A percentile compares a stretch with the other conserved stretches of the same genome.
phyloP scores from a whole-genome alignment of 345 rosid species.

The Pistacia integerrima region DNA sequence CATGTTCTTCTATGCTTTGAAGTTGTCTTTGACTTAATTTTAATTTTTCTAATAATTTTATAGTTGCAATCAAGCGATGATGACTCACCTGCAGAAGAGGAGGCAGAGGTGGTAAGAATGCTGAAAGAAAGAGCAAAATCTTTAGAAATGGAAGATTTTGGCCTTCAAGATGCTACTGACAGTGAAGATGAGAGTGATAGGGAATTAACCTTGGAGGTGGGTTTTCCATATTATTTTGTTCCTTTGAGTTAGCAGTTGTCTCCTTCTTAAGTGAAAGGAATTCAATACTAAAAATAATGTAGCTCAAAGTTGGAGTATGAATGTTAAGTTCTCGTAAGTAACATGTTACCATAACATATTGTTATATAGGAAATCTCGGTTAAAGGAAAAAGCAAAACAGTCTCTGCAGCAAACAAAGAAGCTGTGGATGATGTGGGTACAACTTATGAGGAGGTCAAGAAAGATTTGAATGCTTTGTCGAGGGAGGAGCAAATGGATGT shows the following conservation, averaged over 20 bases:
- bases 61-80: slow-evolving; percentile 81
- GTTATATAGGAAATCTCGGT: slow-evolving; percentile 56
- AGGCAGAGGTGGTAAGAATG: slow-evolving; percentile 57
- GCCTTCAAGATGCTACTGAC: slow-evolving; percentile 57
- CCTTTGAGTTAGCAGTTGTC: slow-evolving; percentile 11
- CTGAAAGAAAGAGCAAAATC: slow-evolving; percentile 45
- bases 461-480: slow-evolving; percentile 75
- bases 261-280: not conserved
- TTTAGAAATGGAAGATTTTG: slow-evolving; percentile 72
- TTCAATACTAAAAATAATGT: not conserved
- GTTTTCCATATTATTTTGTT: slow-evolving; percentile 18
- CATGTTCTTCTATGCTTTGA: not conserved
- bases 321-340: not conserved
- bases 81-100: slow-evolving; percentile 69
- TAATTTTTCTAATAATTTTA: slow-evolving; percentile 5
- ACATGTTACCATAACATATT: slow-evolving; percentile 3
- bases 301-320: not conserved
- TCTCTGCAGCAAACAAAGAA: slow-evolving; percentile 31
- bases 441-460: slow-evolving; percentile 57
- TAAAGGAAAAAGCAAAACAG: slow-evolving; percentile 35
- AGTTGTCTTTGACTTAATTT: not conserved
- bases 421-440: slow-evolving; percentile 30
- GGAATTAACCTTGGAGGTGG: slow-evolving; percentile 78
- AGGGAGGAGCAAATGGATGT: slow-evolving; percentile 89
- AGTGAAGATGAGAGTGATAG: slow-evolving; percentile 51